phyloP scores from a whole-genome alignment of 2,329 filamentous ascomycete species.

The Truncatella angustata region DNA sequence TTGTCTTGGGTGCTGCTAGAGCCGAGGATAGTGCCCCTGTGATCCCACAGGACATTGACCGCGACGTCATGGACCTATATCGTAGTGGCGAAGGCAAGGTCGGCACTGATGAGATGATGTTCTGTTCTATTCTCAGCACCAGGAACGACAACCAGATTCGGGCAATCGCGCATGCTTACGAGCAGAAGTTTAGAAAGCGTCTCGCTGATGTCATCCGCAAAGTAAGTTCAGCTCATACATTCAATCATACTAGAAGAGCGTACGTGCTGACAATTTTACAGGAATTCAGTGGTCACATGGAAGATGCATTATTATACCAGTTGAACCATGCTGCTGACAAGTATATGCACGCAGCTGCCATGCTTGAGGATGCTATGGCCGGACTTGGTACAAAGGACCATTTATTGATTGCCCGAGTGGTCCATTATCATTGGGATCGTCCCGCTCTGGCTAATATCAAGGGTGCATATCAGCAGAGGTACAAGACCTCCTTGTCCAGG shows the following conservation, averaged over 20 bases:
- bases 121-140: constrained; percentile 74
- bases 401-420: constrained; percentile 72
- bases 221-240: constrained; percentile 35
- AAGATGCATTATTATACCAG: constrained; percentile 77
- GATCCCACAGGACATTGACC: constrained; percentile 69
- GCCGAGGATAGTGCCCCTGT: constrained; percentile 77
- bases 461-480: constrained; percentile 71
- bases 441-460: constrained; percentile 74
- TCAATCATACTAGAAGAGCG: neutral
- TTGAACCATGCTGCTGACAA: constrained; percentile 75
- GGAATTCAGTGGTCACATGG: constrained; percentile 92
- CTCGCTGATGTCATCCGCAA: constrained; percentile 74
- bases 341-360: constrained; percentile 76
- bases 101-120: constrained; percentile 71
- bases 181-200: constrained; percentile 65
- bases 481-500: constrained; percentile 62
- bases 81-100: constrained; percentile 71
- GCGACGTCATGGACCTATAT: constrained; percentile 75
- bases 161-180: constrained; percentile 75
- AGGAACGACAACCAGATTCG: constrained; percentile 81
- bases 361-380: constrained; percentile 85
- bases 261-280: constrained; percentile 25
- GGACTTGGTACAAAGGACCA: constrained; percentile 85
- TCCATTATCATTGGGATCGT: constrained; percentile 81
- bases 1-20: constrained; percentile 72